Evolutionary conservation across 108 stramenopile genomes (phyloP).

Genomic region (Nitzschia inconspicua): DNA sequence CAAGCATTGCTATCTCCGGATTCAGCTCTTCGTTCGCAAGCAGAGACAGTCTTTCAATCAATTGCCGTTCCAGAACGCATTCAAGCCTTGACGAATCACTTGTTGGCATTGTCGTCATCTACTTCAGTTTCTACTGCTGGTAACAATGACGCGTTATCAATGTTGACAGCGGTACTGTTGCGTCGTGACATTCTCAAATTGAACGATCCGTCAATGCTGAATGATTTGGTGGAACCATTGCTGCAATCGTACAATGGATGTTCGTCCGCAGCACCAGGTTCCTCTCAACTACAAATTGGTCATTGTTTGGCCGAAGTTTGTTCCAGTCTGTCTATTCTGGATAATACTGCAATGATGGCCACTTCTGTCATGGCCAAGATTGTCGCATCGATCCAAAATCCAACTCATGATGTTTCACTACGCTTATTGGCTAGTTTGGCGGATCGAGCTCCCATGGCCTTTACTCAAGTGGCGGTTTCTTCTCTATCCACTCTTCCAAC

Average conservation of each 20-base stretch:
- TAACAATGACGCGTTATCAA: background rate
- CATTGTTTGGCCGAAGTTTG: conserved; percentile 63
- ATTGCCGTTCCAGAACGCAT: conserved; percentile 17
- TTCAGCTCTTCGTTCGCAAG: conserved; percentile 21
- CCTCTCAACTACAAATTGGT: conserved; percentile 26
- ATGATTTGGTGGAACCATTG: conserved; percentile 42
- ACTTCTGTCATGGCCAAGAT: conserved; percentile 8
- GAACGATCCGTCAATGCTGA: conserved; percentile 27
- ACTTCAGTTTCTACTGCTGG: background rate
- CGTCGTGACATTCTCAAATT: conserved; percentile 57
- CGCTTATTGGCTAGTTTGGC: conserved; percentile 48
- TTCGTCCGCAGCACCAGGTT: too few species aligned
- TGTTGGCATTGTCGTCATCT: conserved; percentile 1
- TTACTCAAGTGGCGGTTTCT: conserved; percentile 22
- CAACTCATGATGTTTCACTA: conserved; percentile 23
- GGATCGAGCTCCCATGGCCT: conserved; percentile 50
- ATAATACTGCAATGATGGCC: conserved; percentile 6
- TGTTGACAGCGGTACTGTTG: conserved; percentile 50
- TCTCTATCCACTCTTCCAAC: background rate
- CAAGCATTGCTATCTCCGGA: conserved; percentile 26
- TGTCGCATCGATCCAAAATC: conserved; percentile 10
- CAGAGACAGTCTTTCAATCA: conserved; percentile 27
- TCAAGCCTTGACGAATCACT: conserved; percentile 13
- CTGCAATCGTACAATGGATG: conserved; percentile 12
- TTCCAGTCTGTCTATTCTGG: conserved; percentile 14